These are phyloP conservation scores for Eimeria acervulina DNA, from an alignment of 169 alveolate species.

Conservation along the genomic window DNA sequence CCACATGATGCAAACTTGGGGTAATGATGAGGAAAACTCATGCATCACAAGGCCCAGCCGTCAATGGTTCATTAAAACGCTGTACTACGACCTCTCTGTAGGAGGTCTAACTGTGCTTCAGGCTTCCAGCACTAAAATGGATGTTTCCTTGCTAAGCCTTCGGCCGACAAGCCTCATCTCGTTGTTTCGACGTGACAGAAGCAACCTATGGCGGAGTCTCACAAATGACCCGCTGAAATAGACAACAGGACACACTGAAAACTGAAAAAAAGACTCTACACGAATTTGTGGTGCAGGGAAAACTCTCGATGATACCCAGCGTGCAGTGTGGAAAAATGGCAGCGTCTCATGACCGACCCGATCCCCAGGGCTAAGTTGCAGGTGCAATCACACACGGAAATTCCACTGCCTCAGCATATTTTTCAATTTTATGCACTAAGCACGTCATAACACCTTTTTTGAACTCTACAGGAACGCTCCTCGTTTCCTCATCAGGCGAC, in stretches of 20 bases:
- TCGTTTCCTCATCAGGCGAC: background rate
- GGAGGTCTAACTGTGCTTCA: background rate
- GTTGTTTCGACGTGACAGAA: background rate
- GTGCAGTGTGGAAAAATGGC: background rate
- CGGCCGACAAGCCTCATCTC: background rate
- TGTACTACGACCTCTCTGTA: background rate
- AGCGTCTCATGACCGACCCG: background rate
- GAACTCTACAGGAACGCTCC: too few relatives aligned
- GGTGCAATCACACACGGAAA: background rate
- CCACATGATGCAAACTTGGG: background rate
- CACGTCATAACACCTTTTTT: too few relatives aligned
- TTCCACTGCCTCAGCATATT: background rate
- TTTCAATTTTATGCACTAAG: background rate
- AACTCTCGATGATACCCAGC: background rate
- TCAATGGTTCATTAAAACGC: background rate
- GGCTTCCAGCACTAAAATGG: background rate
- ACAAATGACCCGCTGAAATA: background rate
- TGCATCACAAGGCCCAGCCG: background rate
- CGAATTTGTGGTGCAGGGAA: background rate
- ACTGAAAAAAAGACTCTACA: background rate
- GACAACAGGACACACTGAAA: background rate
- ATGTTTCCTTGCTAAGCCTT: background rate
- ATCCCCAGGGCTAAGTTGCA: background rate
- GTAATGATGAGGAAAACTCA: background rate
- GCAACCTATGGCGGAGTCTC: background rate